Base-by-base conservation (phyloP, 257 asterid species). In the Scutellaria galericulata region DNA sequence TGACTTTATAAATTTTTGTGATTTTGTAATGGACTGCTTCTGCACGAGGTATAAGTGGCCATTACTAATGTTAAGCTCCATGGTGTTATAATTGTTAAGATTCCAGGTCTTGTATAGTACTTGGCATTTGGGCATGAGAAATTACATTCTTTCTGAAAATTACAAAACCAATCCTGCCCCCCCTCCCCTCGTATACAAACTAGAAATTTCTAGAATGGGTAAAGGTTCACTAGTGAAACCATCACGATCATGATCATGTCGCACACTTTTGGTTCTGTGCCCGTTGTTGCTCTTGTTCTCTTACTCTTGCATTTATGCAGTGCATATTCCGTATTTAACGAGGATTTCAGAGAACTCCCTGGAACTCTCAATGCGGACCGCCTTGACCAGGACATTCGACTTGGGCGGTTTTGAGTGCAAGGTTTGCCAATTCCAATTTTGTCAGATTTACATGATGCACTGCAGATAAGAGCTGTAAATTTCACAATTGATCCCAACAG, bases 361-460 rank as follows among this genome's bases (percentile, higher is more conserved):
- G 97, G 98, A 37, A 93, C 98, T 45, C 89, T 93, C 42, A 93
- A 93, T 35, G 98, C 98, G 9, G 96, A 93, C 35, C 96, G 89
- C 39, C 86, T 93, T 1, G 98, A 93, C 72, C 85, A 94, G 82
- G 98, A 90, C 83, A 90, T 93, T 40, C 89, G 97, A 55, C 77
- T 71, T 1, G 98, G 98, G 55, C 96, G 83, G 81, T 82, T 93
- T 66, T 93, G 89, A 89, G 64, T 70, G 61, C 64, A 0, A 9
- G 39, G 5, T 54, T 18, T 20, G 22, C 9, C 50, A 20, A 7
- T 39, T 31, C 37, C 37, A 31, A 31, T 31, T 31, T 31, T 27
- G 20, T 27, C 11, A 11, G 45, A 3, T 7, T 18, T 8, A 18
- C 14, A 9, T 8, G 5, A 46, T 24, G 27, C 24, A 9, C 31